A percentile compares a stretch with the other conserved stretches of the same genome.
These are phyloP conservation scores for Pythium phragmiticola DNA, from an alignment of 352 stramenopile species.

Conservation along the genomic window DNA sequence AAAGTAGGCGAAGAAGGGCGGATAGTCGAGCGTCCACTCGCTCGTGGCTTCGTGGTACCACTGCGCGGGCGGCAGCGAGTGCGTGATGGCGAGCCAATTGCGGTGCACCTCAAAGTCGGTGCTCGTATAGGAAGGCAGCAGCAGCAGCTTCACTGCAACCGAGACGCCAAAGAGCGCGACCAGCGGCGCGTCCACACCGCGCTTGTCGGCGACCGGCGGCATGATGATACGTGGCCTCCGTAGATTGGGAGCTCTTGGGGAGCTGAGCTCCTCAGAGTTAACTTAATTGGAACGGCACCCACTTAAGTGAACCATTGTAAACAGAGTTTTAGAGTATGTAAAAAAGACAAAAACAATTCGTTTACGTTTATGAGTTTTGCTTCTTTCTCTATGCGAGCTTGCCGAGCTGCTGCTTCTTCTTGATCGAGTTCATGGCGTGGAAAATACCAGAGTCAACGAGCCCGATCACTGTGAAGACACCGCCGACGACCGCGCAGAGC, in stretches of 20 bases:
- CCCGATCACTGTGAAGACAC: slow-evolving; percentile 79
- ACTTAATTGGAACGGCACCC: neutral
- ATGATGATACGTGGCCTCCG: neutral
- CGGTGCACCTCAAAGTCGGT: slow-evolving; percentile 99
- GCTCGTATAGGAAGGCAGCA: slow-evolving; percentile 92
- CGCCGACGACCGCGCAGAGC: slow-evolving; percentile 76
- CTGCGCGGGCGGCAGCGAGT: slow-evolving; percentile 71
- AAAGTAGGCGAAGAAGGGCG: slow-evolving; percentile 97
- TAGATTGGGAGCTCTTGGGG: neutral
- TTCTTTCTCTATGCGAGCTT: slow-evolving; percentile 50
- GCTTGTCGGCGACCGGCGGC: slow-evolving; percentile 17
- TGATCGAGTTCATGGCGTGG: slow-evolving; percentile 79
- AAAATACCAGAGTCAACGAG: slow-evolving; percentile 80
- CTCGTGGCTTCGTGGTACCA: slow-evolving; percentile 97
- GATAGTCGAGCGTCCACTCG: slow-evolving; percentile 98
- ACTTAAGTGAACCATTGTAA: neutral
- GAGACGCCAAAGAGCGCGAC: slow-evolving; percentile 50
- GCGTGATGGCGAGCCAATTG: slow-evolving; percentile 97
- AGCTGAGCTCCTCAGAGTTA: neutral
- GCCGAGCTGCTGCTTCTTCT: slow-evolving; percentile 82
- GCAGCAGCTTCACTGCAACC: slow-evolving; percentile 82
- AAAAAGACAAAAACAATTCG: neutral
- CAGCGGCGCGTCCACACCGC: slow-evolving; percentile 36
- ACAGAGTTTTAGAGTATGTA: neutral
- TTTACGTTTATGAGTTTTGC: neutral